These are phyloP conservation scores for Neopestalotiopsis sp. DNA, from an alignment of 2,329 filamentous ascomycete species.

Conservation along the genomic window DNA sequence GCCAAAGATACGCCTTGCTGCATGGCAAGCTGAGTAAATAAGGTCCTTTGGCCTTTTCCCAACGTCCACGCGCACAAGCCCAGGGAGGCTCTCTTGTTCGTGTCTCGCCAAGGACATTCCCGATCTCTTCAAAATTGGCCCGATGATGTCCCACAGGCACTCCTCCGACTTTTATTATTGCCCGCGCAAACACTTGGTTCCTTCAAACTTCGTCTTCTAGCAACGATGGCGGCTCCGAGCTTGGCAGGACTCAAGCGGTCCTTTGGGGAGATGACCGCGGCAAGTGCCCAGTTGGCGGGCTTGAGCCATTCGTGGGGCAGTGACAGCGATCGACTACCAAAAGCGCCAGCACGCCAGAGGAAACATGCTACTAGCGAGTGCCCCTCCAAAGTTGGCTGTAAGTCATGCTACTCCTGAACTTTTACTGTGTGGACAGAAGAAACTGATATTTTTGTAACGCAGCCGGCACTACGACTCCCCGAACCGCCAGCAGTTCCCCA, in stretches of 20 bases:
- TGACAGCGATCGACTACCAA: constrained; percentile 7
- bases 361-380: neutral
- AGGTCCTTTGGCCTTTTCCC: neutral
- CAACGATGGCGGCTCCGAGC: constrained; percentile 12
- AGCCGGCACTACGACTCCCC: constrained; percentile 13
- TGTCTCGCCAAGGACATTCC: neutral
- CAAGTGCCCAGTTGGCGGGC: constrained; percentile 20
- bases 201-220: neutral
- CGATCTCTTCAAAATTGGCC: neutral
- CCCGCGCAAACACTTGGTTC: neutral
- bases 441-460: neutral
- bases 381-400: constrained; percentile 15
- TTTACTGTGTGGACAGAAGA: neutral
- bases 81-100: neutral
- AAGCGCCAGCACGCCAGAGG: constrained; percentile 16
- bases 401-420: neutral
- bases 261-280: constrained; percentile 40
- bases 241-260: constrained; percentile 49
- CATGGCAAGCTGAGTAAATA: neutral
- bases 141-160: neutral
- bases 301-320: constrained; percentile 21
- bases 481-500: constrained; percentile 26
- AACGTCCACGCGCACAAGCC: neutral
- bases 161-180: neutral
- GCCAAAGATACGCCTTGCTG: neutral